phyloP scores from a whole-genome alignment of 2,329 filamentous ascomycete genomes.

The Fusarium azukiicola region DNA sequence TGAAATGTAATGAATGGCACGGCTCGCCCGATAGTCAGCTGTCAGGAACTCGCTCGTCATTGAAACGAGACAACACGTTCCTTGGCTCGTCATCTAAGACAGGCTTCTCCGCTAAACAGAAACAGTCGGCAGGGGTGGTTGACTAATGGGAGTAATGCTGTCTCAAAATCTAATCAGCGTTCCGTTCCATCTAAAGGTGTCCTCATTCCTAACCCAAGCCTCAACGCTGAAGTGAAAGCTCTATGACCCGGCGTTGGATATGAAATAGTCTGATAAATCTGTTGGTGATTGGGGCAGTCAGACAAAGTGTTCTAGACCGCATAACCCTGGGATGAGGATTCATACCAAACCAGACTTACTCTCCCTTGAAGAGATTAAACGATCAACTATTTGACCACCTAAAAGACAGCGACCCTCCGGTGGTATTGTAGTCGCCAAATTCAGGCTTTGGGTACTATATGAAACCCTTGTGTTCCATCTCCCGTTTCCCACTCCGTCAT shows the following conservation, averaged over 20 bases:
- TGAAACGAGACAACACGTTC: not conserved
- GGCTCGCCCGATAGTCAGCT: not conserved
- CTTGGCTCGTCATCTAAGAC: not conserved
- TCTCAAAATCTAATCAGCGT: not conserved
- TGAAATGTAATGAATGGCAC: too few relatives aligned
- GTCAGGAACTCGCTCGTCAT: not conserved
- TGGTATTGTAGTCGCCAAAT: not conserved
- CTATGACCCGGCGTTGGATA: not conserved
- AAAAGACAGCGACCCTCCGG: not conserved
- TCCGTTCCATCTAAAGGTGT: not conserved
- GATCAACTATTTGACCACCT: not conserved
- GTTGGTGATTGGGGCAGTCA: not conserved
- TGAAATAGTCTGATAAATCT: not conserved
- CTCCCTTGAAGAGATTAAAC: not conserved
- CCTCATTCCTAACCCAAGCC: not conserved
- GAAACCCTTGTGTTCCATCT: not conserved
- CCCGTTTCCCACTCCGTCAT: not conserved
- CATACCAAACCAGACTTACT: not conserved
- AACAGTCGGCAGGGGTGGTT: not conserved
- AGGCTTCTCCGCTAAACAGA: not conserved
- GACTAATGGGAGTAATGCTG: not conserved
- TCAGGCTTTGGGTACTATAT: not conserved
- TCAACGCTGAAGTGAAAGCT: not conserved
- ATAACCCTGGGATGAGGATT: too few relatives aligned
- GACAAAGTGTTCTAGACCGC: not conserved